Percentiles rank a stretch among this genome's conserved stretches.
Conservation (phyloP, 2,329 filamentous ascomycete genomes). For the Penicillium sp. region DNA sequence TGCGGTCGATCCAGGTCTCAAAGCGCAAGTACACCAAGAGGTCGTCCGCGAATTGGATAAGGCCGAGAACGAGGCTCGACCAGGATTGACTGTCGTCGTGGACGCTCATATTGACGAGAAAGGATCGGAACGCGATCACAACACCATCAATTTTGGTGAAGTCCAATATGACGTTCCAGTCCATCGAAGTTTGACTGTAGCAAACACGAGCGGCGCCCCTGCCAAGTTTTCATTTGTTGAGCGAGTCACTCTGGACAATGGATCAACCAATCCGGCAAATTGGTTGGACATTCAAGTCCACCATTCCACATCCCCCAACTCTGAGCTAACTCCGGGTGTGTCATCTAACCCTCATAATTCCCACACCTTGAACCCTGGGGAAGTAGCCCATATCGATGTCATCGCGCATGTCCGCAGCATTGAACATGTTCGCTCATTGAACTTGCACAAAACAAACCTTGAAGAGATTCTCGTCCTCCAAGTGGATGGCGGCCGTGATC, state of each 20-base stretch:
- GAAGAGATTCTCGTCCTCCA: conserved; percentile 86
- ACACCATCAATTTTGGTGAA: conserved; percentile 69
- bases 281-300: conserved; percentile 71
- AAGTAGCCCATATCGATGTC: conserved; percentile 67
- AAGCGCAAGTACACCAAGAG: conserved; percentile 75
- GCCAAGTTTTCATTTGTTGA: conserved; percentile 77
- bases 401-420: conserved; percentile 61
- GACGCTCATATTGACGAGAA: conserved; percentile 49
- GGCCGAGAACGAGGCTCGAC: conserved; percentile 83
- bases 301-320: conserved; percentile 38
- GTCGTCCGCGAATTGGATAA: conserved; percentile 83
- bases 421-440: conserved; percentile 61
- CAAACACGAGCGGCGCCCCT: conserved; percentile 80
- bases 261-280: conserved; percentile 43
- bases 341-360: conserved; percentile 31
- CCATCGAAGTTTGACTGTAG: conserved; percentile 68
- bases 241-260: conserved; percentile 51
- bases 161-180: conserved; percentile 64
- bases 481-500: conserved; percentile 76
- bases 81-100: conserved; percentile 73
- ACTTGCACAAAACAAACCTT: conserved; percentile 58
- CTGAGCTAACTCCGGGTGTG: conserved; percentile 22
- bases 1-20: conserved; percentile 76
- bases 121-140: conserved; percentile 38
- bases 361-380: conserved; percentile 74